Evolutionary conservation across 169 alveolate genomes (phyloP), one percentile per base, ranked within the genome.

Genomic region (Plasmodium knowlesi): DNA sequence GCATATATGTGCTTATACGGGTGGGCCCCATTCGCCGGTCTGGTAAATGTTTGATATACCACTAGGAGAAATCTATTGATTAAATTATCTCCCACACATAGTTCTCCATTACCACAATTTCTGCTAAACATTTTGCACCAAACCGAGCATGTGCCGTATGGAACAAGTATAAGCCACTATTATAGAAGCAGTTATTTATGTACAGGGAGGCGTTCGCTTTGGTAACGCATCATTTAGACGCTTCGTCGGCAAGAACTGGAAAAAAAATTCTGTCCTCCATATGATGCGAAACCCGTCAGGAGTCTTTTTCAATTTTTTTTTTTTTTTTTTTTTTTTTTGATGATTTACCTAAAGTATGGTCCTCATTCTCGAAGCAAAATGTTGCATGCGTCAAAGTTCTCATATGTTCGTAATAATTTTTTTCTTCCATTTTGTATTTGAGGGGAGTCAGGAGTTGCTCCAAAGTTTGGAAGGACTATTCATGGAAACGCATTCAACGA

Each of bases 351-450:
- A 97, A 91, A 6, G 98, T 97, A 85, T 97, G 98, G 74, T 97
- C 98, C 71, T 97, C 98, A 83, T 96, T 96, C 80, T 96, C 97
- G 61, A 97, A 94, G 54, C 96, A 93, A 85, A 96, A 97, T 22
- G 98, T 96, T 12, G 94, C 94, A 25, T 88, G 94, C 8, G 86
- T 88, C 73, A 88, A 37, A n/a, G 53, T 76, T 54, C 53, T 88
- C 94, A 88, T 54, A 88, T 88, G 41, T 25, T 88, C 82, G 46
- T n/a, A 85, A 50, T 85, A 72, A 37, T n/a, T 54, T 67, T 67
- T 70, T 37, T 88, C 80, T 54, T 88, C 94, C 80, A 54, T 79
- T 34, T 78, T 78, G 67, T n/a, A 78, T 57, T 88, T 88, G 61
- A 50, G 22, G 61, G 22, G 61, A 3, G 61, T 50, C 61, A 50